These are phyloP conservation scores for Erythrophleum fordii DNA, from an alignment of 306 rosid genomes.

Conservation along the genomic window DNA sequence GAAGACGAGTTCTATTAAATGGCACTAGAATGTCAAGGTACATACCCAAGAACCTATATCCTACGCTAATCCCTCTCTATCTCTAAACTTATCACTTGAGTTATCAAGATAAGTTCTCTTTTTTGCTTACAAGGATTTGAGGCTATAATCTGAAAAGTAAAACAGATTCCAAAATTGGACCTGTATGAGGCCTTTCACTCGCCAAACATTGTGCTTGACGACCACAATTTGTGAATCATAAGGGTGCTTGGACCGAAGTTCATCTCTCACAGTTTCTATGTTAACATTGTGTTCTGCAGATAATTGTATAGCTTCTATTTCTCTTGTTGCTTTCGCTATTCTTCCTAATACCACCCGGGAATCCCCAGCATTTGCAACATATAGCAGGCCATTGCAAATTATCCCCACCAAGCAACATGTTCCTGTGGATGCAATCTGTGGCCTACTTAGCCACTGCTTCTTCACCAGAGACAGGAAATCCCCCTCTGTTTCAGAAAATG, in stretches of 20 bases:
- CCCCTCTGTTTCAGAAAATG: constrained; percentile 79
- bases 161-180: constrained; percentile 42
- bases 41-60: too few relatives aligned
- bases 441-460: constrained; percentile 71
- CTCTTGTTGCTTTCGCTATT: constrained; percentile 59
- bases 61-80: too few relatives aligned
- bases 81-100: background rate
- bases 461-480: constrained; percentile 74
- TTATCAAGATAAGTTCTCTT: background rate
- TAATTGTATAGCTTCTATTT: constrained; percentile 70
- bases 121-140: background rate
- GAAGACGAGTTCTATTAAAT: constrained; percentile 12
- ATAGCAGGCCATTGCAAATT: constrained; percentile 64
- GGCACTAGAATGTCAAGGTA: too few relatives aligned
- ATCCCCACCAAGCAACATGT: constrained; percentile 90
- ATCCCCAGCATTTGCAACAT: constrained; percentile 88
- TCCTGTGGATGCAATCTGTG: constrained; percentile 84
- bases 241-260: constrained; percentile 70
- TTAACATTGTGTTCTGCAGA: constrained; percentile 89
- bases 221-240: constrained; percentile 77
- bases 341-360: constrained; percentile 81
- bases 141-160: background rate
- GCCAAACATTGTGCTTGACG: constrained; percentile 81
- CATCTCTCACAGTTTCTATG: constrained; percentile 75
- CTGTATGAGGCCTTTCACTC: constrained; percentile 97